Base-by-base conservation (phyloP, 2,329 filamentous ascomycete species). In the Calonectria henricotiae region DNA sequence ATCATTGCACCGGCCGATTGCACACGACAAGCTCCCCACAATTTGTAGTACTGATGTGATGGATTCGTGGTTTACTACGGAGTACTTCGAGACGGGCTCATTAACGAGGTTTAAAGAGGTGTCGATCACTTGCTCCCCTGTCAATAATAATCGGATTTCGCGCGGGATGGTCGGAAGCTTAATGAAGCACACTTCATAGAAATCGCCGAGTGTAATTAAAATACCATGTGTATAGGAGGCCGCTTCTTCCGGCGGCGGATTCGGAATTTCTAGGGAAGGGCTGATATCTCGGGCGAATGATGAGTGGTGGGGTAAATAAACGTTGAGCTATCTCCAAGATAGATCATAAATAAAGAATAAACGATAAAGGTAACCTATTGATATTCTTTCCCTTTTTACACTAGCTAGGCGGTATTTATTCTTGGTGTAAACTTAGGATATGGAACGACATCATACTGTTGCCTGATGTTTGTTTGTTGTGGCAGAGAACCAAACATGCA, bases 161-260 rank as follows among this genome's bases (percentile, higher is more conserved):
- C 13, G 23, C 51, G 51, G 51, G 32, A 58, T 23, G 12, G 20
- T 58, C 51, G 51, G 51, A 27, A 58, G 51, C 32, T 41, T 46
- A 46, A 12, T 46, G 43, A 23, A 20, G 43, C n/a, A 20, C 8
- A 20, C 7, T 9, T 46, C 5, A 23, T 46, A 4, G 11, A n/a
- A 7, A 4, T n/a, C 7, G 8, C 9, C 43, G 9, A 46, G 20
- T 9, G 1, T 23, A 4, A 46, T 23, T 20, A 23, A n/a, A 9
- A 7, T 46, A 12, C 7, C 3, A 11, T 23, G n/a, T 4, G n/a
- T 23, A 3, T 46, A 3, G 9, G 43, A 46, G 8, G 20, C 43
- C 43, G 20, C 5, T 12, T 12, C 4, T 20, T 23, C 43, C 4
- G 43, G 43, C 35, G 27, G 27, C 27, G 4, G 7, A 30, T 4